Evolutionary conservation across 768 basidiomycete genomes (phyloP).

Genomic region (Calvatia gigantea): DNA sequence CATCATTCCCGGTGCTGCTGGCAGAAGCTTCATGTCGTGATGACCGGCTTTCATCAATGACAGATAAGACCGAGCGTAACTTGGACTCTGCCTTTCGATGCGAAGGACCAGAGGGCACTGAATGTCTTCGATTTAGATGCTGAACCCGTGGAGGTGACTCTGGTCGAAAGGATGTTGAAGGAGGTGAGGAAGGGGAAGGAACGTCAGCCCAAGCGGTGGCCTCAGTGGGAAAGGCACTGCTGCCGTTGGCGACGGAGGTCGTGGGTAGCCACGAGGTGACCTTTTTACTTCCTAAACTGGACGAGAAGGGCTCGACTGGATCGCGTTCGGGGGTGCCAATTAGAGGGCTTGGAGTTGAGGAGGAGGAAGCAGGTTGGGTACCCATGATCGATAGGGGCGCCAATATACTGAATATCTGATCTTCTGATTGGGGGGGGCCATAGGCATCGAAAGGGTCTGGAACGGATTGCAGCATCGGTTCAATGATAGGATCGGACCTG

Average conservation of each 20-base stretch:
- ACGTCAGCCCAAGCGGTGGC: constrained; percentile 52
- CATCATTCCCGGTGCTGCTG: neutral
- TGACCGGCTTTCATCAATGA: constrained; percentile 54
- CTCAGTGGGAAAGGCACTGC: constrained; percentile 45
- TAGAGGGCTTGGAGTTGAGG: constrained; percentile 45
- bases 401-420: constrained; percentile 91
- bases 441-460: constrained; percentile 95
- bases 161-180: constrained; percentile 43
- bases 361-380: constrained; percentile 47
- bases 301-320: constrained; percentile 26
- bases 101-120: constrained; percentile 39
- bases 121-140: constrained; percentile 41
- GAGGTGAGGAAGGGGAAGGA: constrained; percentile 41
- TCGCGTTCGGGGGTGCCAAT: constrained; percentile 45
- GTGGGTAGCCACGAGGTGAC: constrained; percentile 27
- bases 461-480: constrained; percentile 85
- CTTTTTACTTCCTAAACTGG: constrained; percentile 23
- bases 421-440: constrained; percentile 81
- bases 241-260: constrained; percentile 35
- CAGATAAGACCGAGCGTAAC: constrained; percentile 67
- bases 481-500: constrained; percentile 85
- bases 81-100: constrained; percentile 61
- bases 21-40: constrained; percentile 9
- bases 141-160: constrained; percentile 39
- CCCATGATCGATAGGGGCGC: constrained; percentile 81